Evolutionary conservation across 1,139 yeast genomes (phyloP), one percentile per base, ranked within the genome.

Genomic region (Suhomyces atakaporum): DNA sequence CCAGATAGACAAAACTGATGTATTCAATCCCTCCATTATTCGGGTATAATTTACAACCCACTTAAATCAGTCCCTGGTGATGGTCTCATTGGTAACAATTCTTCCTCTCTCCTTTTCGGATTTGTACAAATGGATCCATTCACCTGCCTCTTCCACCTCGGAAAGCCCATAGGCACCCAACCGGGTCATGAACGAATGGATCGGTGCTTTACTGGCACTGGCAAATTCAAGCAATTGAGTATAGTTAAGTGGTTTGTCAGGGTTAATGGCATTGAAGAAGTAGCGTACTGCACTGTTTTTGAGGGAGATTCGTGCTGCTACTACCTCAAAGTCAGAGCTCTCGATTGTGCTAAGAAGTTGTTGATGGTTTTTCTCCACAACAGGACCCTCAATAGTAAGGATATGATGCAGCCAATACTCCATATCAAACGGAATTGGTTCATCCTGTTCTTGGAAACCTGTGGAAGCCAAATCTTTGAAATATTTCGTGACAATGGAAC

Each of bases 371-470:
- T 46, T 39, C 7, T 43, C 37, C 3, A 60, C 31, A 11, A 58
- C 49, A 3, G 57, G 51, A 5, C 46, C 42, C 40, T 65, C 71
- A 3, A 68, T 55, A 3, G 70, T 58, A n/a, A 69, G 47, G 15
- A 68, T 32, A 35, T 47, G 50, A 29, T 51, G 57, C 15, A 51
- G 54, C 22, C 56, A 50, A 44, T 53, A 69, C n/a, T 40, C 39
- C 9, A 69, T 32, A 33, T 67, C 71, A 39, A 50, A 66, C 6
- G 73, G 71, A 14, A 65, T 51, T 1, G n/a, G n/a, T n/a, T n/a
- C n/a, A n/a, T n/a, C n/a, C n/a, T n/a, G n/a, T n/a, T n/a, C n/a
- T n/a, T n/a, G n/a, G n/a, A n/a, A n/a, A n/a, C n/a, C n/a, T n/a
- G n/a, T n/a, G n/a, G n/a, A n/a, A n/a, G n/a, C n/a, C n/a, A n/a